Conservation (phyloP, 148 eudicot species). For the Fagopyrum homotropicum region DNA sequence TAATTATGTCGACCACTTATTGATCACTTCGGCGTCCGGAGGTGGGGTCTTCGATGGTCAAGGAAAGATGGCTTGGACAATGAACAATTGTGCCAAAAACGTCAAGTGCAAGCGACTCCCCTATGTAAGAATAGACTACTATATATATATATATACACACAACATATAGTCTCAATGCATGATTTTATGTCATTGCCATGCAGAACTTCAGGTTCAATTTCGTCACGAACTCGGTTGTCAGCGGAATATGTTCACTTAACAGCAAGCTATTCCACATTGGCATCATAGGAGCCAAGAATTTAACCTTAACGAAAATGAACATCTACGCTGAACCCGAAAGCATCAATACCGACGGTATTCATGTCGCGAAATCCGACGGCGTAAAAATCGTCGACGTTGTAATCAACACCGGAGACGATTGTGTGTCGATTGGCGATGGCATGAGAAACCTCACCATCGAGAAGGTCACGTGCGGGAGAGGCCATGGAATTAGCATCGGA, state of each 20-base stretch:
- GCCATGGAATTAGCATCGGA: conserved; percentile 67
- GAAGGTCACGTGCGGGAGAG: conserved; percentile 53
- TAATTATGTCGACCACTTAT: conserved; percentile 11
- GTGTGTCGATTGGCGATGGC: conserved; percentile 62
- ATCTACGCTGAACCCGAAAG: conserved; percentile 37
- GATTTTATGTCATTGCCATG: neutral
- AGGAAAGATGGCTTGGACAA: conserved; percentile 25
- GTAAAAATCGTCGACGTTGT: conserved; percentile 23
- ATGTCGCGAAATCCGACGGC: conserved; percentile 35
- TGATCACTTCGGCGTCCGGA: neutral
- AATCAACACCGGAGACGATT: conserved; percentile 65
- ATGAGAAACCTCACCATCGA: conserved; percentile 26
- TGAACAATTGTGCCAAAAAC: conserved; percentile 19
- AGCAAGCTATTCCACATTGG: conserved; percentile 39
- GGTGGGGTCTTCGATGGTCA: conserved; percentile 36
- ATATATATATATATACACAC: neutral
- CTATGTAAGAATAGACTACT: neutral
- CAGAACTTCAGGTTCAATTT: conserved; percentile 20
- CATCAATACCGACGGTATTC: conserved; percentile 61
- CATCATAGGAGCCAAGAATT: conserved; percentile 28
- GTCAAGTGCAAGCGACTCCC: conserved; percentile 17
- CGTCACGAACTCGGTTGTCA: conserved; percentile 2
- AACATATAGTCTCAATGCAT: neutral
- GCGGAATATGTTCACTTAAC: conserved; percentile 6
- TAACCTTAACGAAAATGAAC: conserved; percentile 26